These are phyloP conservation scores for Daldinia eschscholtzii DNA, from an alignment of 2,329 filamentous ascomycete species.

Conservation along the genomic window DNA sequence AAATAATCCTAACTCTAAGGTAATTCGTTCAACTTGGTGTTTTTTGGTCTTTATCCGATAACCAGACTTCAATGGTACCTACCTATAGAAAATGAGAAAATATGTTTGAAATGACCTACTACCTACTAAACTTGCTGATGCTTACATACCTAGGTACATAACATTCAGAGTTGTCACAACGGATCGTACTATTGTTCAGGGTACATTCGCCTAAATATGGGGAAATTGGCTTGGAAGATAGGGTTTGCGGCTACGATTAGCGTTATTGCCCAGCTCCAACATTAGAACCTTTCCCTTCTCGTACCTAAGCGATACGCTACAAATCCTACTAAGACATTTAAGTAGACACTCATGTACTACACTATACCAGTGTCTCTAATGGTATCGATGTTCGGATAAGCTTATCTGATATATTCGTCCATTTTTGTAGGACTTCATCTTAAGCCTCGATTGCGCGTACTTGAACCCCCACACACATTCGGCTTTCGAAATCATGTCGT, in stretches of 20 bases:
- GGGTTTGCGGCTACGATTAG: constrained; percentile 9
- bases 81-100: no score
- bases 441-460: neutral
- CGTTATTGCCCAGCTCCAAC: neutral
- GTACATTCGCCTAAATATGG: constrained; percentile 2
- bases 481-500: neutral
- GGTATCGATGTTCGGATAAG: neutral
- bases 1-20: no score
- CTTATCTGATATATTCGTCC: neutral
- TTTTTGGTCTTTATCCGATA: no score
- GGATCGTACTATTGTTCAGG: neutral
- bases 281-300: no score
- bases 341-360: neutral
- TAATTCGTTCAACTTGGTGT: no score
- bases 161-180: neutral
- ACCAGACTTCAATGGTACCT: no score
- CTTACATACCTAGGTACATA: no score
- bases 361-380: neutral
- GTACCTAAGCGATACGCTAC: neutral
- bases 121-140: no score
- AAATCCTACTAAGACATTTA: neutral
- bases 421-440: neutral
- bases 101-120: no score
- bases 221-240: neutral
- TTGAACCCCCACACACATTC: neutral